Evolutionary conservation across 441 rosid species (phyloP), one percentile per base, ranked within the genome.

Genomic region (Capsella rubella): DNA sequence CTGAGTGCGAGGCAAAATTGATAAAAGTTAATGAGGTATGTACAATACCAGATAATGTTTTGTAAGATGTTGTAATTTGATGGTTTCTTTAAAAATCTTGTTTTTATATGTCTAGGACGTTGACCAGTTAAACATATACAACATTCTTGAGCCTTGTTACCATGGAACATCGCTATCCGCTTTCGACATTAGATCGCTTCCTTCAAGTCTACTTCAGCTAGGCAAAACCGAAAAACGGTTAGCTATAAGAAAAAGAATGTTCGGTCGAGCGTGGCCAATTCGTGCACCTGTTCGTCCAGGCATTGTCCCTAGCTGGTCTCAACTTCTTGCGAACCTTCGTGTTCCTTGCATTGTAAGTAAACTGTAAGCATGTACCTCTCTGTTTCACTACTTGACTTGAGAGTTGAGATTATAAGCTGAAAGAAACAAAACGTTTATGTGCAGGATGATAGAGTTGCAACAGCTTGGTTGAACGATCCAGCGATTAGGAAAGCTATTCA

Each of bases 181-280:
- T 6, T 67, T 13, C 61, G 83, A 81, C 45, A 76, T 82, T 5
- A 82, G 85, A 81, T 77, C 71, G 3, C 32, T 94, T 51, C 97
- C 95, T 21, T 75, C 90, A 40, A 94, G 91, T 85, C 85, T 89
- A 73, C 82, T 67, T 66, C 54, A 59, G 71, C 70, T 90, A 67
- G 97, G 97, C 7, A 82, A 73, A 78, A 90, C 91, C 7, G 71
- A 78, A 13, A 75, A 83, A 79, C 90, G 93, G 37, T 85, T 90
- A 74, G 86, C 95, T 64, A 90, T 91, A 78, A 86, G 96, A 52
- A 87, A 75, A 73, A 86, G 98, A 82, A 88, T 93, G 92, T 91
- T 93, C 71, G 96, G 98, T 64, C 93, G 97, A 58, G 96, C 97
- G 8, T 94, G 97, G 98, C 98, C 98, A 11, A 53, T 87, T 51